Base-by-base conservation (phyloP, 257 asterid genomes). In the Solanum microdontum region DNA sequence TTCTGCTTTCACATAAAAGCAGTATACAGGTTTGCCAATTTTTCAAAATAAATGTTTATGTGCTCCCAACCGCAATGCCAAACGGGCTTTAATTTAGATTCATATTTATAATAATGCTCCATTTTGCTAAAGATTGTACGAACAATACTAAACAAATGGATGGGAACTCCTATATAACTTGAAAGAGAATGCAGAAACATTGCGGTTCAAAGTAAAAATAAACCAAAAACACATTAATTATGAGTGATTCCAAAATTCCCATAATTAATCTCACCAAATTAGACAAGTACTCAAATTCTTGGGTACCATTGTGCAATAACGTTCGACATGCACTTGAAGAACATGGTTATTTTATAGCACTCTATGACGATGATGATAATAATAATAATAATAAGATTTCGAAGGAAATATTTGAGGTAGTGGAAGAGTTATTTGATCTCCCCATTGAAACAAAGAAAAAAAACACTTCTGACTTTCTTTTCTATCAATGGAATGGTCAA, bases 301-400 rank as follows among this genome's bases (percentile, higher is more conserved):
- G 96, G 96, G 3, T 40, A 2, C 36, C 82, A 43, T 28, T 92
- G 82, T 92, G 95, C 87, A 89, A 91, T 45, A 70, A 84, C 2
- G 91, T 94, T 76, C 89, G 86, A 12, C 84, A 28, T 34, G 95
- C 96, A 10, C 96, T 94, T 26, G 97, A 93, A 89, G 94, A 93
- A 86, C 90, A 90, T 8, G 95, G 96, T 4, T 91, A 92, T 75
- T 94, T 94, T 36, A 15, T 93, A 21, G 93, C 92, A 60, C 51
- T 30, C 0, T 93, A 92, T 45, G 93, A 69, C 0, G 23, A 26
- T 28, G 24, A 1, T 51, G 26, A 26, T 14, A 51, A 48, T 15
- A 69, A 93, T 4, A 55, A 26, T 14, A 51, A 48, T 17, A 69
- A 93, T 4, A 55, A 89, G 3, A 34, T 87, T 39, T 86, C 92